Evolutionary conservation across 106 monocot genomes (phyloP).

Genomic region (Apostasia shenzhenica): DNA sequence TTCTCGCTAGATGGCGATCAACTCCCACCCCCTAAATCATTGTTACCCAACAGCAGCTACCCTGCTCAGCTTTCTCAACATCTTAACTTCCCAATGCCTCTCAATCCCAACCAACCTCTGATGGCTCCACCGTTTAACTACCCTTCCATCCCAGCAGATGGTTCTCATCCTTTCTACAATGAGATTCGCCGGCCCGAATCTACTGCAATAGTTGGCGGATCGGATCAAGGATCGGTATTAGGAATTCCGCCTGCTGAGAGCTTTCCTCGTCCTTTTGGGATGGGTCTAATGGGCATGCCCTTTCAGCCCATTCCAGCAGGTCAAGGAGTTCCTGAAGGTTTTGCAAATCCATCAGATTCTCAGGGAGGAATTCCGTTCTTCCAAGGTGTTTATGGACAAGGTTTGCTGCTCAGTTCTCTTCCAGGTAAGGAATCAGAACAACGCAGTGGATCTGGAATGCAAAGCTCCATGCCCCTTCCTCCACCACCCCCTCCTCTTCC

Average conservation of each 20-base stretch:
- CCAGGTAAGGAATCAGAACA: slow-evolving; percentile 31
- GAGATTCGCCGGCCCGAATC: slow-evolving; percentile 32
- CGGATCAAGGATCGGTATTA: slow-evolving; percentile 47
- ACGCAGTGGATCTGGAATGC: slow-evolving; percentile 16
- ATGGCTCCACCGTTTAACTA: slow-evolving; percentile 26
- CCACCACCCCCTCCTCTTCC: slow-evolving; percentile 38
- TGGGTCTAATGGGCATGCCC: slow-evolving; percentile 38
- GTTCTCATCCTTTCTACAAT: slow-evolving; percentile 38
- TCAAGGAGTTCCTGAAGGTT: slow-evolving; percentile 47
- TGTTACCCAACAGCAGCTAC: slow-evolving; percentile 22
- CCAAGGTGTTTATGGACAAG: slow-evolving; percentile 35
- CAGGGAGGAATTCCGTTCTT: slow-evolving; percentile 31
- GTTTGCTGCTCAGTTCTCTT: slow-evolving; percentile 16
- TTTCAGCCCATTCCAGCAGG: slow-evolving; percentile 24
- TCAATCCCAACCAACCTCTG: slow-evolving; percentile 28
- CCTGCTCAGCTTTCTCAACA: slow-evolving; percentile 32
- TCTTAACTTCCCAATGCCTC: slow-evolving; percentile 28
- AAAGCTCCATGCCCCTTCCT: slow-evolving; percentile 18
- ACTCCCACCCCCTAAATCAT: slow-evolving; percentile 18
- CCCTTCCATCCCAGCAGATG: slow-evolving; percentile 39
- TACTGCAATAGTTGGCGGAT: slow-evolving; percentile 18
- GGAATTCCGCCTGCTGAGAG: slow-evolving; percentile 38
- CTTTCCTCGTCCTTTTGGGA: slow-evolving; percentile 39
- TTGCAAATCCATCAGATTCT: slow-evolving; percentile 21
- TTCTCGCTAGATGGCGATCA: slow-evolving; percentile 21